Evolutionary conservation across 352 stramenopile genomes (phyloP), one percentile per base, ranked within the genome.

Genomic region (Pythium graminicola): DNA sequence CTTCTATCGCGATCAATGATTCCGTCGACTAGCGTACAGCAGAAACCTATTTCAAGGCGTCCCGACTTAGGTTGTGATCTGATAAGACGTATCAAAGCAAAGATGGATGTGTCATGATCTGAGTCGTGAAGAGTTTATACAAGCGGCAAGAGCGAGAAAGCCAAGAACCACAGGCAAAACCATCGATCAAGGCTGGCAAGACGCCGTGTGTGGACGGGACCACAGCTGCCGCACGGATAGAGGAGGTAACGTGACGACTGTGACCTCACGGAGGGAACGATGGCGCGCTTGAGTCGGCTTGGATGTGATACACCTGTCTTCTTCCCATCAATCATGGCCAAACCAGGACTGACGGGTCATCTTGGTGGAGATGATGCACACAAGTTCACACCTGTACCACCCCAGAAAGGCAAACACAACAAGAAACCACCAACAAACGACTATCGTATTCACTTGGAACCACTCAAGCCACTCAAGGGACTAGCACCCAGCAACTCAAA

Each of bases 391-490:
- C 76, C 76, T 4, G 74, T 75, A 35, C 76, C 76, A 27, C 76
- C 76, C 19, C 73, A 86, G 31, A 73, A 72, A 22, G 51, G 64
- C 9, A 79, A 80, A 14, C 60, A 84, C 42, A 62, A 52, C 23
- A 85, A 86, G 64, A 85, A 84, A 43, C 33, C 56, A 22, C 64
- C 63, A 16, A 57, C 65, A 16, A 75, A 63, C 31, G 69, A 84
- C 43, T 80, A 67, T 27, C 76, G 76, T 28, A 78, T 86, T 41
- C 76, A 85, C 39, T 56, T 86, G 16, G 76, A 86, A 46, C 76
- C 76, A 7, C 63, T 86, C 27, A 73, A 72, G 4, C 72, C 75
- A 2, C 63, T 68, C 9, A 76, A 70, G 28, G 64, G 51, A 26
- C 58, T 66, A 19, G 47, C 26, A 1, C 27, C 46, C 2, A 61